Percentiles rank a stretch among this genome's conserved stretches.
These are phyloP conservation scores for Escallonia rubra DNA, from an alignment of 129 eudicot genomes.

Conservation along the genomic window DNA sequence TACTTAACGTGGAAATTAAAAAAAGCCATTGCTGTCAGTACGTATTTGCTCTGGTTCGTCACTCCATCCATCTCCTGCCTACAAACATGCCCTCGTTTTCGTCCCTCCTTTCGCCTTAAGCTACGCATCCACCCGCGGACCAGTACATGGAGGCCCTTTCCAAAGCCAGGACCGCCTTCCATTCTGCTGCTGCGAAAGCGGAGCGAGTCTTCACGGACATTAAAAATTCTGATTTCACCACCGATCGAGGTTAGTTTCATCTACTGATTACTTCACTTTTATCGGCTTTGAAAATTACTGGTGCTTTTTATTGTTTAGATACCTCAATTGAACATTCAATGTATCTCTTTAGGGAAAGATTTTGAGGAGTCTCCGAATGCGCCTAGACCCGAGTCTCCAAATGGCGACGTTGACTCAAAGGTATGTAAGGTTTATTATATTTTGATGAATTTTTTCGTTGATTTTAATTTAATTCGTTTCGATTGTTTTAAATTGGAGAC, in stretches of 20 bases:
- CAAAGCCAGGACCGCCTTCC: constrained; percentile 81
- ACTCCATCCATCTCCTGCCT: constrained; percentile 23
- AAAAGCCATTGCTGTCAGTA: too few species aligned
- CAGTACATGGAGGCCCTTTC: constrained; percentile 23
- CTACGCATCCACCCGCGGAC: constrained; percentile 9
- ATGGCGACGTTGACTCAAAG: constrained; percentile 36
- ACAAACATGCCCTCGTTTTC: constrained; percentile 40
- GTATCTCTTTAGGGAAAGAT: constrained; percentile 24
- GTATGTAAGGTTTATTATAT: constrained; percentile 17
- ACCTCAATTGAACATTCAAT: constrained; percentile 4
- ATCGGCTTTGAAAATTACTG: constrained; percentile 4
- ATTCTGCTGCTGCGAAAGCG: constrained; percentile 98
- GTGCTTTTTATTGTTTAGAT: constrained; percentile 18
- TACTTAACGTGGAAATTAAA: too few species aligned
- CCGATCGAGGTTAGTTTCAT: constrained; percentile 55
- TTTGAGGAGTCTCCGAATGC: constrained; percentile 24
- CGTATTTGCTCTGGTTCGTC: background rate
- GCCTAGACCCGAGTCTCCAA: constrained; percentile 35
- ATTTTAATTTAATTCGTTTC: background rate
- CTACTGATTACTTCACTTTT: constrained; percentile 1
- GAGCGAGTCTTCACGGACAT: constrained; percentile 83
- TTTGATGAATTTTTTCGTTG: background rate
- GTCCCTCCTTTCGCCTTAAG: background rate
- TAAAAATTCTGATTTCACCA: constrained; percentile 61
- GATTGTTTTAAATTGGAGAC: background rate